These are phyloP conservation scores for Talaromyces sp. DNA, from an alignment of 2,329 filamentous ascomycete species.

Conservation along the genomic window DNA sequence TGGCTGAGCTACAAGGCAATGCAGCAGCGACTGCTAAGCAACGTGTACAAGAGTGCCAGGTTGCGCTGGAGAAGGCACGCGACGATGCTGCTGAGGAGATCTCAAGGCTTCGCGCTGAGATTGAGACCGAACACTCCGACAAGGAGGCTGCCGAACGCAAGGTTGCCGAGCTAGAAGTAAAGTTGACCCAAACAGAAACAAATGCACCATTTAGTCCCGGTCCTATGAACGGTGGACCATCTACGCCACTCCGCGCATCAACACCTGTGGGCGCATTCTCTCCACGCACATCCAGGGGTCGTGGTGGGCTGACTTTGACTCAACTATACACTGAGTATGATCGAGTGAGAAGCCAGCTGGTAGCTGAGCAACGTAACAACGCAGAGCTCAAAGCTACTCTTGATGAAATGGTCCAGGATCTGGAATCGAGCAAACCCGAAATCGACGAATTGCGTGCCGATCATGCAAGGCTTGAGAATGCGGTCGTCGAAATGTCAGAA, in stretches of 20 bases:
- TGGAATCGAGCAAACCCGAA: conserved; percentile 83
- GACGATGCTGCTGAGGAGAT: conserved; percentile 59
- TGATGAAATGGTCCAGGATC: conserved; percentile 76
- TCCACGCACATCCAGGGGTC: conserved; percentile 50
- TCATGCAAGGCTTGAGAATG: conserved; percentile 70
- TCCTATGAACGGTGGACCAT: conserved; percentile 46
- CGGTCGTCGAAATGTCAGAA: conserved; percentile 77
- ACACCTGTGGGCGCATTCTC: conserved; percentile 50
- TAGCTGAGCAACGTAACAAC: conserved; percentile 66
- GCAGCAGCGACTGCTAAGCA: conserved; percentile 56
- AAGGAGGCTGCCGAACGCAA: conserved; percentile 58
- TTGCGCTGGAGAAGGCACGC: conserved; percentile 53
- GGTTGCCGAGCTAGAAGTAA: conserved; percentile 60
- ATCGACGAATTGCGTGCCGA: conserved; percentile 80
- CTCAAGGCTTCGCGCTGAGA: conserved; percentile 49
- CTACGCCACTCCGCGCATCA: conserved; percentile 47
- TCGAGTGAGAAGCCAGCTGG: conserved; percentile 62
- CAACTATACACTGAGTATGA: conserved; percentile 61
- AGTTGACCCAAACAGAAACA: conserved; percentile 56
- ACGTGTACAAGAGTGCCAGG: conserved; percentile 55
- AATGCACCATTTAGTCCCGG: conserved; percentile 46
- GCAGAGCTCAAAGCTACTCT: conserved; percentile 70
- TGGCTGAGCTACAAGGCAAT: conserved; percentile 66
- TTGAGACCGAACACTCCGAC: conserved; percentile 54
- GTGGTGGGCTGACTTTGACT: conserved; percentile 54